Evolutionary conservation across 1,284 basidiomycete species (phyloP).

Genomic region (Heterobasidion occidentale): DNA sequence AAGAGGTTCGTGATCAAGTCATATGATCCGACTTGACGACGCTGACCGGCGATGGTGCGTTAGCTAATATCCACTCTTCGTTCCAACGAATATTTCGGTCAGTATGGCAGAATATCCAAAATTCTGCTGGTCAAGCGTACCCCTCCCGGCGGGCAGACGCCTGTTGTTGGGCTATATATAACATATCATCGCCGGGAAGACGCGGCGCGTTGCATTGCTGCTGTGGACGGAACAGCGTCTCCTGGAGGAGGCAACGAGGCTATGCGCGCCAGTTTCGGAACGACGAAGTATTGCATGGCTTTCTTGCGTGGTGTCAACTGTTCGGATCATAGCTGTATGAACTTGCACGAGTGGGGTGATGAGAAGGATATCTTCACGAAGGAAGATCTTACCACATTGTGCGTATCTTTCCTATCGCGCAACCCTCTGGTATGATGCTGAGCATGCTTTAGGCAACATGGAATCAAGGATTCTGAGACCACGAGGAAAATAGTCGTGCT

Average conservation of each 20-base stretch:
- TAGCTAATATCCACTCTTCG: constrained; percentile 92
- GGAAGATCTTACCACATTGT: constrained; percentile 87
- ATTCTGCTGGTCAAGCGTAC: constrained; percentile 91
- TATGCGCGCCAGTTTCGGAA: constrained; percentile 92
- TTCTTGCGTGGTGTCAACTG: constrained; percentile 88
- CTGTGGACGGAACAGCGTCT: constrained; percentile 86
- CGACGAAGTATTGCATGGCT: constrained; percentile 96
- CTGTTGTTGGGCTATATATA: constrained; percentile 92
- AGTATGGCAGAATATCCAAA: constrained; percentile 97
- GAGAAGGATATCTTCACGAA: constrained; percentile 96
- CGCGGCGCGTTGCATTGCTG: constrained; percentile 87
- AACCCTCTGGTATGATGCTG: constrained; percentile 8
- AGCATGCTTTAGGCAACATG: constrained; percentile 59
- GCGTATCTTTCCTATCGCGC: constrained; percentile 24
- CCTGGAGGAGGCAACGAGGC: constrained; percentile 75
- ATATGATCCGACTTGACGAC: constrained; percentile 9
- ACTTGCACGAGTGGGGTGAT: constrained; percentile 96
- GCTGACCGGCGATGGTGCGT: not conserved
- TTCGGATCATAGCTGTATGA: constrained; percentile 86
- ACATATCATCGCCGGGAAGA: constrained; percentile 95
- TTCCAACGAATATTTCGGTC: constrained; percentile 96
- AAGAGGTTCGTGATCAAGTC: constrained; percentile 66
- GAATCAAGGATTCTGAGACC: constrained; percentile 78
- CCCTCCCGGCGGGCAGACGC: constrained; percentile 61
- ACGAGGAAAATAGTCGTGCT: constrained; percentile 39